Percentiles rank a stretch among this genome's conserved stretches.
These are phyloP conservation scores for Cotoneaster glaucophyllus DNA, from an alignment of 306 rosid genomes.

Conservation along the genomic window DNA sequence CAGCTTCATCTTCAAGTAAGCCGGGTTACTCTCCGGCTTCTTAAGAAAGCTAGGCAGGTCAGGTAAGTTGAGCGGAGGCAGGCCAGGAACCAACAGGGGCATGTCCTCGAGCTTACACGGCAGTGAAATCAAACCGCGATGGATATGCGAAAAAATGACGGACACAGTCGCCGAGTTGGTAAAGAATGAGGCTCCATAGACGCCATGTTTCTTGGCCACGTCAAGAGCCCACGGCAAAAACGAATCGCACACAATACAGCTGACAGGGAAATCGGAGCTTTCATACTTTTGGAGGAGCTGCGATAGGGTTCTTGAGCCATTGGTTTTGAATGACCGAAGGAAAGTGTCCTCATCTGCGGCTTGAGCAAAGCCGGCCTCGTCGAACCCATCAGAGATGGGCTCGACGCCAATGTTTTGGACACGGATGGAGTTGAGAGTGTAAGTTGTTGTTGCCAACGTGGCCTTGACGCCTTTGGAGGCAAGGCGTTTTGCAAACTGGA, in stretches of 20 bases:
- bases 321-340: constrained; percentile 11
- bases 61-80: constrained; percentile 35
- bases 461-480: constrained; percentile 19
- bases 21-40: constrained; percentile 50
- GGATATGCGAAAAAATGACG: constrained; percentile 22
- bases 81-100: constrained; percentile 39
- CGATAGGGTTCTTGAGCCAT: not conserved
- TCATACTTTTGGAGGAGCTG: constrained; percentile 4
- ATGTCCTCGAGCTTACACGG: constrained; percentile 24
- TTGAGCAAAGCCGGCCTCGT: constrained; percentile 39
- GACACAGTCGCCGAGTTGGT: constrained; percentile 28
- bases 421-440: constrained; percentile 13
- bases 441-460: constrained; percentile 14
- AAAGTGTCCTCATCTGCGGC: constrained; percentile 18
- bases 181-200: constrained; percentile 28
- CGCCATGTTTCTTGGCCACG: constrained; percentile 18
- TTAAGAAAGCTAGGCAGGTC: constrained; percentile 48
- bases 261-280: not conserved
- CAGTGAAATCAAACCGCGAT: constrained; percentile 7
- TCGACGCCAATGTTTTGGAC: constrained; percentile 25
- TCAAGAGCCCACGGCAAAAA: constrained; percentile 26
- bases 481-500: constrained; percentile 28
- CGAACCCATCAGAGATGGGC: constrained; percentile 65
- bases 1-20: constrained; percentile 56
- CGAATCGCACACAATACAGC: constrained; percentile 32